phyloP scores from a whole-genome alignment of 2,329 filamentous ascomycete species.

The Talaromyces sp. region DNA sequence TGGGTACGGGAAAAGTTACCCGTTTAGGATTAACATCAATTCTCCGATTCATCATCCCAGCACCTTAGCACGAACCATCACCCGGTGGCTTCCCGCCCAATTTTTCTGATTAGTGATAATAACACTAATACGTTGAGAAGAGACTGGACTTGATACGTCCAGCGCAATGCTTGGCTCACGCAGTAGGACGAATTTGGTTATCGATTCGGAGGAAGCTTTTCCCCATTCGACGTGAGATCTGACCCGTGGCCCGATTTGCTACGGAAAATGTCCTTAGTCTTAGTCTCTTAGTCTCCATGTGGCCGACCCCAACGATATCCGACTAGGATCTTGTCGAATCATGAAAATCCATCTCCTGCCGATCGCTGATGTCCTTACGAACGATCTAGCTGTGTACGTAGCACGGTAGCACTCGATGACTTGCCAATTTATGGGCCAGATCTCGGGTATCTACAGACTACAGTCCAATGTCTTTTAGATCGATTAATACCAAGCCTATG shows the following conservation, averaged over 20 bases:
- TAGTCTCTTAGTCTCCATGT: not conserved
- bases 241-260: not conserved
- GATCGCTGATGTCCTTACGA: not conserved
- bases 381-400: not conserved
- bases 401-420: not conserved
- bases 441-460: not conserved
- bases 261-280: not conserved
- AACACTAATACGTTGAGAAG: not conserved
- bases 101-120: conserved; percentile 1
- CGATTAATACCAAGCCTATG: not conserved
- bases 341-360: not conserved
- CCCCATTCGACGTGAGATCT: not conserved
- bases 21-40: not conserved
- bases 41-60: not conserved
- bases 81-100: not conserved
- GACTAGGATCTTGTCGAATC: not conserved
- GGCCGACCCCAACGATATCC: not conserved
- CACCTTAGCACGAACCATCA: not conserved
- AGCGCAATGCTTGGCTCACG: not conserved
- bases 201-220: not conserved
- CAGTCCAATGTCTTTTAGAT: not conserved
- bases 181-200: not conserved
- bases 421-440: not conserved
- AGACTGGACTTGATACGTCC: not conserved
- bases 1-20: not conserved